Conservation (phyloP, 495 filamentous ascomycete genomes). For the Neurospora sp. region DNA sequence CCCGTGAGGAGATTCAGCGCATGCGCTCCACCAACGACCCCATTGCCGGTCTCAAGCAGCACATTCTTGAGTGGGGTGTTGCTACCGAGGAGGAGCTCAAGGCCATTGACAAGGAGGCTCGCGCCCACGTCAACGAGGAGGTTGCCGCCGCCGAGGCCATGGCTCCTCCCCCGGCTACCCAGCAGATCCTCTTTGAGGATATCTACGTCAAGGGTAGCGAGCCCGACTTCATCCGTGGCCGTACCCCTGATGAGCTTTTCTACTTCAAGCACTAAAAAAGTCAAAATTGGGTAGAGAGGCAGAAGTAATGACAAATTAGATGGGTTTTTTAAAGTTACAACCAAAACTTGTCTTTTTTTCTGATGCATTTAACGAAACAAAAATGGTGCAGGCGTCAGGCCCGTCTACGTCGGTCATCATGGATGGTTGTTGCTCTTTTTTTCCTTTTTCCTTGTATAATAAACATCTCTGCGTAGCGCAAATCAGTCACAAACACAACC, state of each 20-base stretch:
- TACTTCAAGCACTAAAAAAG: constrained; percentile 47
- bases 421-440: not conserved
- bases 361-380: not conserved
- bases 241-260: constrained; percentile 86
- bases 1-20: constrained; percentile 96
- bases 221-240: constrained; percentile 80
- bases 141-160: constrained; percentile 84
- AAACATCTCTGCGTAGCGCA: not conserved
- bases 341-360: not conserved
- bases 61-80: constrained; percentile 91
- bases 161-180: constrained; percentile 60
- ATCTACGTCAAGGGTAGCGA: constrained; percentile 91
- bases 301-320: not conserved
- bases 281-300: not conserved
- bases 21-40: constrained; percentile 98
- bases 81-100: constrained; percentile 95
- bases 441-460: not conserved
- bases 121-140: constrained; percentile 75
- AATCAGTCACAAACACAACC: not conserved
- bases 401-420: not conserved
- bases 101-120: constrained; percentile 83
- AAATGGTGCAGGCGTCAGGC: not conserved
- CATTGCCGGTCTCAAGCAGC: constrained; percentile 95
- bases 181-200: constrained; percentile 85
- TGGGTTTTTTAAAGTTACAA: not conserved